Conservation (phyloP, 73 alveolate species). For the Tetrahymena malaccensis region DNA sequence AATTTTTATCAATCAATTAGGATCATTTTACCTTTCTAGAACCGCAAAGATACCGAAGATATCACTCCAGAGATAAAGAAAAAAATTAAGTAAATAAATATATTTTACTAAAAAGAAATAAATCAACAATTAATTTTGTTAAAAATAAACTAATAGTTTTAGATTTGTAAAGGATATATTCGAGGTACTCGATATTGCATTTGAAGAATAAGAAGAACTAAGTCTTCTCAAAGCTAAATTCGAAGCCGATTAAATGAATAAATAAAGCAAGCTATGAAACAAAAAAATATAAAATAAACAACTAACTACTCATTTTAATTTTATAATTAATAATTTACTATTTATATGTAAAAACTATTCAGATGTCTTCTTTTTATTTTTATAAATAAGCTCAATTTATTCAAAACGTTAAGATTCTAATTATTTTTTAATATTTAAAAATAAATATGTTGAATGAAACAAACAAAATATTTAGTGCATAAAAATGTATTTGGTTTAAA, state of each 20-base stretch:
- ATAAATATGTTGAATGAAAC: too few species aligned
- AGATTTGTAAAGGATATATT: constrained; percentile 3
- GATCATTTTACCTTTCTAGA: constrained; percentile 14
- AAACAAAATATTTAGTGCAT: too few species aligned
- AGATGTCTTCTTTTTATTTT: too few species aligned
- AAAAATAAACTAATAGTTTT: not conserved
- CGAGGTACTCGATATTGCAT: constrained; percentile 12
- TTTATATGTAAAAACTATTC: not conserved
- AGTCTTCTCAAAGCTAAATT: not conserved
- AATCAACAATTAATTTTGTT: not conserved
- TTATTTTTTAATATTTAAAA: too few species aligned
- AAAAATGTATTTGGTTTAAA: too few species aligned
- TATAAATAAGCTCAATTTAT: too few species aligned
- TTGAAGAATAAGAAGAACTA: constrained; percentile 5
- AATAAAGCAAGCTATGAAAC: not conserved
- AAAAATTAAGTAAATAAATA: not conserved
- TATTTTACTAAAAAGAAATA: not conserved
- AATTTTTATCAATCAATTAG: constrained; percentile 30
- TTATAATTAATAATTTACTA: not conserved
- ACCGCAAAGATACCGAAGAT: constrained; percentile 6
- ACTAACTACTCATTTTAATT: not conserved
- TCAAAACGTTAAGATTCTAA: too few species aligned
- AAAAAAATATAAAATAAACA: not conserved
- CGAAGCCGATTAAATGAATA: not conserved
- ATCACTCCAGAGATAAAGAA: constrained; percentile 12